Evolutionary conservation across 768 basidiomycete genomes (phyloP).

Genomic region (Phaeotremella fagi): DNA sequence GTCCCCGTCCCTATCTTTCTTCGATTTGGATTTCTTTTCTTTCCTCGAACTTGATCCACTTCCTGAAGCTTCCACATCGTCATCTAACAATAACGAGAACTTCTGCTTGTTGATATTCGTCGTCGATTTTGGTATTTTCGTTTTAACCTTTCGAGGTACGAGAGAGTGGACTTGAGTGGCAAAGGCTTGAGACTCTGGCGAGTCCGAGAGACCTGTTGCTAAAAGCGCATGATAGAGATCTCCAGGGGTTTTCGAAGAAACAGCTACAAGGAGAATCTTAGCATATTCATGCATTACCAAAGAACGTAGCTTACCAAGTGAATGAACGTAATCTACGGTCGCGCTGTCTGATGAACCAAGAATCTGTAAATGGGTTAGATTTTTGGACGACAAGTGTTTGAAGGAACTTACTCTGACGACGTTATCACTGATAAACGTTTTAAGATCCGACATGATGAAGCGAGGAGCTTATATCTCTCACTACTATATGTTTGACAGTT

Average conservation of each 20-base stretch:
- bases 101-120: slow-evolving; percentile 59
- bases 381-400: not conserved
- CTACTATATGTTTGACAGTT: no score
- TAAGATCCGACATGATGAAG: slow-evolving; percentile 32
- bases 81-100: slow-evolving; percentile 79
- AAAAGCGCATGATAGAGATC: slow-evolving; percentile 71
- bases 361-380: slow-evolving; percentile 53
- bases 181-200: slow-evolving; percentile 73
- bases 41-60: slow-evolving; percentile 42
- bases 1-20: slow-evolving; percentile 53
- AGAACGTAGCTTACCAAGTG: slow-evolving; percentile 59
- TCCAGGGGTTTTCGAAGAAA: slow-evolving; percentile 74
- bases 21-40: slow-evolving; percentile 51
- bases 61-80: slow-evolving; percentile 53
- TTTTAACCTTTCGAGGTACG: slow-evolving; percentile 72
- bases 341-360: slow-evolving; percentile 78
- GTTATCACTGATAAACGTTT: slow-evolving; percentile 49
- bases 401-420: slow-evolving; percentile 38
- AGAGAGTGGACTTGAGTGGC: slow-evolving; percentile 68
- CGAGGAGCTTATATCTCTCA: no score
- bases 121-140: slow-evolving; percentile 54
- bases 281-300: not conserved
- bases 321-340: slow-evolving; percentile 80
- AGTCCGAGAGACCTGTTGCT: slow-evolving; percentile 72
- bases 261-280: slow-evolving; percentile 53